Conservation (phyloP, 345 rosid species). For the Kernera saxatilis region DNA sequence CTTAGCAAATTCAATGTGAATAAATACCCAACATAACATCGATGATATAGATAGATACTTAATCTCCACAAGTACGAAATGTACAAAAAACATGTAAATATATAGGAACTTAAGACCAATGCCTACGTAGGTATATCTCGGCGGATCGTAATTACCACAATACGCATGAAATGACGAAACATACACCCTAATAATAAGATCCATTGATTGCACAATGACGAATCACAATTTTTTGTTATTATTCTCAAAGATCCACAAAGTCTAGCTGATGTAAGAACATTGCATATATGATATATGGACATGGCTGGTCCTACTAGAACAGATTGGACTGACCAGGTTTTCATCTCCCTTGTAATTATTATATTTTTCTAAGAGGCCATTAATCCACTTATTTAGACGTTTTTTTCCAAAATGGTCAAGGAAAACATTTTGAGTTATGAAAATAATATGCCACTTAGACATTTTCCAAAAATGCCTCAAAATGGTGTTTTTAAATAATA, state of each 20-base stretch:
- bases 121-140: background rate
- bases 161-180: background rate
- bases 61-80: too few relatives aligned
- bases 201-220: background rate
- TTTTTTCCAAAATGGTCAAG: background rate
- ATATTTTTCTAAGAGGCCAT: background rate
- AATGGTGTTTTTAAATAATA: too few relatives aligned
- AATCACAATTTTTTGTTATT: background rate
- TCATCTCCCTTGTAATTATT: background rate
- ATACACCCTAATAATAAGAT: background rate
- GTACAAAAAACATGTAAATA: too few relatives aligned
- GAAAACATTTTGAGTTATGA: background rate
- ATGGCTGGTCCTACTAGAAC: background rate
- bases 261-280: slow-evolving; percentile 9
- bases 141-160: background rate
- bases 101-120: background rate
- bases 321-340: too few relatives aligned
- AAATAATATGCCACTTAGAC: background rate
- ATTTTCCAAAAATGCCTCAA: too few relatives aligned
- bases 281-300: background rate
- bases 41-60: too few relatives aligned
- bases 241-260: background rate
- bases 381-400: background rate
- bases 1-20: too few relatives aligned
- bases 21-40: too few relatives aligned